A percentile compares a stretch with the other conserved stretches of the same genome.
phyloP scores from a whole-genome alignment of 805 yeast genomes.

The Sugiyamaella mastotermitis region DNA sequence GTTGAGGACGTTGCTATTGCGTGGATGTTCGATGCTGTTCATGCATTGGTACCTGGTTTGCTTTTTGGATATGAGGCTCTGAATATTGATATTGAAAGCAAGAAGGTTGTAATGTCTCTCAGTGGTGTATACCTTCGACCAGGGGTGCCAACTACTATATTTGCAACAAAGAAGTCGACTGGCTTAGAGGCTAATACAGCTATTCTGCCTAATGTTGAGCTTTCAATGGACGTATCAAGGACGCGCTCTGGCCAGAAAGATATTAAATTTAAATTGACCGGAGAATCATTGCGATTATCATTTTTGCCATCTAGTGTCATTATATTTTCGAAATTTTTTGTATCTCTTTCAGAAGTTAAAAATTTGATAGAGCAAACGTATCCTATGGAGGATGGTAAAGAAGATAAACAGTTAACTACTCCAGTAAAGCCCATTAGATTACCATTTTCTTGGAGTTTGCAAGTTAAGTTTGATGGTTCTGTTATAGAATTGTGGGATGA shows the following conservation, averaged over 20 bases:
- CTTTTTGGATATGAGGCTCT: slow-evolving; percentile 71
- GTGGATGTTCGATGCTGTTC: slow-evolving; percentile 54
- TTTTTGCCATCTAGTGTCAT: slow-evolving; percentile 25
- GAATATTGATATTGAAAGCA: slow-evolving; percentile 56
- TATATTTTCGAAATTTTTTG: slow-evolving; percentile 43
- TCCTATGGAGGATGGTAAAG: not conserved
- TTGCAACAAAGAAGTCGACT: slow-evolving; percentile 1
- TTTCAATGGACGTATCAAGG: slow-evolving; percentile 9
- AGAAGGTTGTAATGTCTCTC: slow-evolving; percentile 61
- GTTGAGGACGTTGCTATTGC: slow-evolving; percentile 38
- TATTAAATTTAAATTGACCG: slow-evolving; percentile 18
- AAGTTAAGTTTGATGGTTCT: slow-evolving; percentile 23
- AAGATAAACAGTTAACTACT: not conserved
- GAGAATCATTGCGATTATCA: slow-evolving; percentile 25
- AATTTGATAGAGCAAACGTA: not conserved
- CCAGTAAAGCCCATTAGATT: slow-evolving; percentile 12
- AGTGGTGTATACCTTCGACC: slow-evolving; percentile 65
- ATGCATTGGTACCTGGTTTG: slow-evolving; percentile 51
- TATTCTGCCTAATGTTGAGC: slow-evolving; percentile 24
- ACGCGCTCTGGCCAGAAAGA: no score
- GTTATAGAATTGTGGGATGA: slow-evolving; percentile 23
- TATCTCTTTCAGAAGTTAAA: slow-evolving; percentile 33
- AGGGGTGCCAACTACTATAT: slow-evolving; percentile 48
- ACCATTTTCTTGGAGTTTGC: slow-evolving; percentile 16
- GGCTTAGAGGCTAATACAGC: slow-evolving; percentile 22